phyloP scores from a whole-genome alignment of 2,329 filamentous ascomycete genomes.

The Salinomyces thailandicus region DNA sequence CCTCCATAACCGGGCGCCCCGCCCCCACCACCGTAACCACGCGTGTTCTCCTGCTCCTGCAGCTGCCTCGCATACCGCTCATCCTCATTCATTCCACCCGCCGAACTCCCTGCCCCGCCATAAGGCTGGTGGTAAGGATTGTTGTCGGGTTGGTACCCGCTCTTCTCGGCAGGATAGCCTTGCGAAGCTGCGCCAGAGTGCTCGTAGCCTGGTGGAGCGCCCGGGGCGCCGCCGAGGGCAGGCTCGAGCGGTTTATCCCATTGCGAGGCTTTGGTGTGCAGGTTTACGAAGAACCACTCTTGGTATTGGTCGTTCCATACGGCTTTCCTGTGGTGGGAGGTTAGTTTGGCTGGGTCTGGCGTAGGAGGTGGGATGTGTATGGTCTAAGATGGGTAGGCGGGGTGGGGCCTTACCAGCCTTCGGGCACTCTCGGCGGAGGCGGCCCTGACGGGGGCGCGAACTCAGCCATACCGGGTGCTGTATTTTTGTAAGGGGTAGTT shows the following conservation, averaged over 20 bases:
- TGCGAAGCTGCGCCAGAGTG: constrained; percentile 31
- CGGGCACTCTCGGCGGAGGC: constrained; percentile 43
- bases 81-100: constrained; percentile 47
- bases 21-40: constrained; percentile 32
- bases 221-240: constrained; percentile 43
- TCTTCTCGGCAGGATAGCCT: constrained; percentile 33
- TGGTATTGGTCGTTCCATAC: constrained; percentile 82
- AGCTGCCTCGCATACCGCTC: constrained; percentile 64
- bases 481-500: too few relatives aligned
- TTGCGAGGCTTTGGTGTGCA: constrained; percentile 76
- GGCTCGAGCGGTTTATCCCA: constrained; percentile 75
- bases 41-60: constrained; percentile 73
- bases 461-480: constrained; percentile 21
- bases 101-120: constrained; percentile 2
- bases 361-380: too few relatives aligned
- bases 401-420: constrained; percentile 60
- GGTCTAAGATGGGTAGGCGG: too few relatives aligned
- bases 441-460: constrained; percentile 25
- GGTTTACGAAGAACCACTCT: constrained; percentile 91
- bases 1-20: constrained; percentile 35
- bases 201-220: constrained; percentile 59
- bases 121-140: constrained; percentile 52
- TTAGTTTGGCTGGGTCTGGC: not conserved
- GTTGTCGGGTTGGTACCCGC: constrained; percentile 48
- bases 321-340: constrained; percentile 40